Evolutionary conservation across 495 filamentous ascomycete species (phyloP), one percentile per base, ranked within the genome.

Genomic region (Tuber umbilicatum): DNA sequence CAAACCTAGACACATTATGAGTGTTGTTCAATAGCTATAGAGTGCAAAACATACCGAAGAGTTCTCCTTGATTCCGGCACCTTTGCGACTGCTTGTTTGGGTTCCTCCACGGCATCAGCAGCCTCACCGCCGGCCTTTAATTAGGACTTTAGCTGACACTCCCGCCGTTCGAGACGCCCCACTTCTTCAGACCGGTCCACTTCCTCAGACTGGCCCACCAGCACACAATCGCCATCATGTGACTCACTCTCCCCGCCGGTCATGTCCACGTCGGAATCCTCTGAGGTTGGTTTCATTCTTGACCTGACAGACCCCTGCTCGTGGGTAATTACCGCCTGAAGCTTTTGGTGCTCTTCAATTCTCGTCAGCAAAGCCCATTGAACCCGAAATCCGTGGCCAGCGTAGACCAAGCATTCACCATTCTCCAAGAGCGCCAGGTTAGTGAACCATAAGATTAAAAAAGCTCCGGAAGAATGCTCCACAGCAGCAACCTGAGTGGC

Each of bases 401-500:
- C 69, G 70, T 81, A 80, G 38, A 69, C 50, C 19, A 80, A 69
- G 40, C 75, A 72, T 72, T 80, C 78, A 21, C 74, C 74, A 16
- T 70, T 42, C 78, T 80, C 43, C 68, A 17, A 37, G 55, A 31
- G 12, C 23, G 40, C 76, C 38, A 80, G 77, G 39, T 39, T 5
- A 23, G 35, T n/a, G 35, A 55, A 41, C 0, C 6, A 16, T 35
- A 17, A 41, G n/a, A 21, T 10, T 39, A 31, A 19, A 21, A 31
- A 60, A 31, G 21, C 19, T 50, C 5, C 7, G 21, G 16, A 31
- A 27, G 19, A 21, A 55, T 38, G 37, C 69, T 73, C 76, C 35
- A 80, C 78, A 27, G 67, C 38, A 0, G 91, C 87, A 73, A 94
- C 87, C 37, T 85, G 84, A 55, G 85, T 82, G 0, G 88, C 91